Conservation (phyloP, 148 eudicot species). For the Cornus kousa region DNA sequence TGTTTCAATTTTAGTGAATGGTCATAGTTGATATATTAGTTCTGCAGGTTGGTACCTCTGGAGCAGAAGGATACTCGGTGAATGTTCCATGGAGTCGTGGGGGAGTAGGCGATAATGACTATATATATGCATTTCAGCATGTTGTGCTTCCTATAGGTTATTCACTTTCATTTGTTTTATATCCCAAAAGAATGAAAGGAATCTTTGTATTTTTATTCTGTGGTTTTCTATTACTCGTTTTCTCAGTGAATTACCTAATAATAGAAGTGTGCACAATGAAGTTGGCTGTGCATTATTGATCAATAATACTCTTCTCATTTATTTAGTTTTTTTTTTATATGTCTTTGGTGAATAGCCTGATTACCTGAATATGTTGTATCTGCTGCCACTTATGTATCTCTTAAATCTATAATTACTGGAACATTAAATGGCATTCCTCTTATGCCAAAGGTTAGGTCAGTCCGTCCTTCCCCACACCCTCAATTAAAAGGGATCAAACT, state of each 20-base stretch:
- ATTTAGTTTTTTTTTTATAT: not conserved
- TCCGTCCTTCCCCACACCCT: too few species aligned
- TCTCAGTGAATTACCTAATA: not conserved
- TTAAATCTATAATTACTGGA: too few species aligned
- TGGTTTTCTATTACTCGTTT: not conserved
- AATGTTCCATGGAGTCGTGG: constrained; percentile 94
- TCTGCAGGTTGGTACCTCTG: constrained; percentile 80
- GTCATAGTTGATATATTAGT: constrained; percentile 13
- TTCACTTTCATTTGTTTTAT: not conserved
- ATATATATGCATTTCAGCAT: constrained; percentile 81
- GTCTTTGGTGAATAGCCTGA: too few species aligned
- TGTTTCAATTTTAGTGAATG: not conserved
- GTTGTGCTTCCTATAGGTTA: constrained; percentile 92
- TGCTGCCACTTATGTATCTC: too few species aligned
- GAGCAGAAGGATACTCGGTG: constrained; percentile 95
- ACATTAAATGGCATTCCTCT: too few species aligned
- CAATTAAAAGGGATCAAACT: too few species aligned
- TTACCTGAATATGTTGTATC: too few species aligned
- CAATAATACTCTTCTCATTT: not conserved
- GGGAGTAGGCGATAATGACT: constrained; percentile 91
- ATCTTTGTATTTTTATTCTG: not conserved
- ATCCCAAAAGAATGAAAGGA: not conserved
- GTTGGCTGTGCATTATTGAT: not conserved
- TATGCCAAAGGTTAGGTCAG: too few species aligned
- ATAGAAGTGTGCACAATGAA: not conserved